phyloP scores from a whole-genome alignment of 2,329 filamentous ascomycete genomes.

The Epichloe glyceriae region DNA sequence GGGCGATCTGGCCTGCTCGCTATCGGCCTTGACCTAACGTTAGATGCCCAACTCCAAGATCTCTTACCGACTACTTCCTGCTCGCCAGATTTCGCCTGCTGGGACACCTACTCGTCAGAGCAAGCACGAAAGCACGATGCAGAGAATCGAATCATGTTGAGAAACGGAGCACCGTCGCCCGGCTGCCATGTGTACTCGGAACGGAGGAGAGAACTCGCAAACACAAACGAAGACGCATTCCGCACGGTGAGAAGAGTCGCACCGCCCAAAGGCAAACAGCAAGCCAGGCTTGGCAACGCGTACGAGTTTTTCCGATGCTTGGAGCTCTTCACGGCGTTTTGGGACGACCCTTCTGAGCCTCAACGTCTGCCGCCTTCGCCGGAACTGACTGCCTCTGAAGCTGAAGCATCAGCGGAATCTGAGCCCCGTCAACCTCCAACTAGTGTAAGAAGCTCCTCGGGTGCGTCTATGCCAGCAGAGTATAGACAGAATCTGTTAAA shows the following conservation, averaged over 20 bases:
- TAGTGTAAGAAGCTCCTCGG: constrained; percentile 31
- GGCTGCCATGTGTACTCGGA: constrained; percentile 46
- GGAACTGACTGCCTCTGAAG: constrained; percentile 15
- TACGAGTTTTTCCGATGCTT: constrained; percentile 55
- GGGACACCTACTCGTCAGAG: constrained; percentile 36
- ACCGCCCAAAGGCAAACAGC: constrained; percentile 37
- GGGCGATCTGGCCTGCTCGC: constrained; percentile 39
- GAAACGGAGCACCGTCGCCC: constrained; percentile 41
- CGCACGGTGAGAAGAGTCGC: constrained; percentile 47
- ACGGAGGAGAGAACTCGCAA: constrained; percentile 42
- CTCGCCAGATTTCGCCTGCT: constrained; percentile 39
- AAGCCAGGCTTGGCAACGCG: constrained; percentile 45
- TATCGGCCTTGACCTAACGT: constrained; percentile 42
- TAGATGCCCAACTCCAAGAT: constrained; percentile 33
- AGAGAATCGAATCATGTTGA: constrained; percentile 33
- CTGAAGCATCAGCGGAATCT: constrained; percentile 1
- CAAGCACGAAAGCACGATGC: constrained; percentile 36
- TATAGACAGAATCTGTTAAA: constrained; percentile 43
- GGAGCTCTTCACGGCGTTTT: constrained; percentile 44
- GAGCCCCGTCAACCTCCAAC: constrained; percentile 6
- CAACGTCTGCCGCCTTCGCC: constrained; percentile 20
- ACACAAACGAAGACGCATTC: constrained; percentile 45
- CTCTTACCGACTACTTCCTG: constrained; percentile 41
- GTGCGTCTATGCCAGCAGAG: constrained; percentile 44
- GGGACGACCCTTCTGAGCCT: constrained; percentile 44